A percentile compares a stretch with the other conserved stretches of the same genome.
Conservation (phyloP, 2,329 filamentous ascomycete species). For the Hypoxylon sp. region DNA sequence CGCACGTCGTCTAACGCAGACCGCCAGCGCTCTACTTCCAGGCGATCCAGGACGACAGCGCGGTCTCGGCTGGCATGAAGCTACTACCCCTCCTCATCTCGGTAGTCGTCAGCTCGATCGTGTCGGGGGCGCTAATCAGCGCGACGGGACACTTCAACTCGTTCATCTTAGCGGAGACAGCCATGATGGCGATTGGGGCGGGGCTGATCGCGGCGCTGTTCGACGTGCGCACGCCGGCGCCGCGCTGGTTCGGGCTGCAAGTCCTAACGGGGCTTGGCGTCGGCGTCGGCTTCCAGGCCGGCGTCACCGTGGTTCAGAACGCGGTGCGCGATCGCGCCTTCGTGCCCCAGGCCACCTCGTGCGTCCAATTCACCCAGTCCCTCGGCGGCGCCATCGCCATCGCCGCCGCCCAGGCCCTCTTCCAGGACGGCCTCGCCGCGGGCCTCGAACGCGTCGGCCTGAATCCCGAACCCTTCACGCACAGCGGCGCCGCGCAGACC, state of each 20-base stretch:
- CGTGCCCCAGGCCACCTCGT: slow-evolving; percentile 60
- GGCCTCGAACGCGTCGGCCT: slow-evolving; percentile 58
- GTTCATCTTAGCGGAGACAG: slow-evolving; percentile 50
- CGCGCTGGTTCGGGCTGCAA: slow-evolving; percentile 66
- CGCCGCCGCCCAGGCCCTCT: slow-evolving; percentile 70
- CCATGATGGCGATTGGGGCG: slow-evolving; percentile 54
- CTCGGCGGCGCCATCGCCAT: slow-evolving; percentile 73
- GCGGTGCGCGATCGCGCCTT: slow-evolving; percentile 56
- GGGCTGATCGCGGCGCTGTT: slow-evolving; percentile 66
- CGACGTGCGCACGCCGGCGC: slow-evolving; percentile 53
- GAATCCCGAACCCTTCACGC: slow-evolving; percentile 57
- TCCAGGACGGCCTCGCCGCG: slow-evolving; percentile 68
- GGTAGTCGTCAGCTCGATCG: slow-evolving; percentile 57
- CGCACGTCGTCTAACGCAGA: not conserved
- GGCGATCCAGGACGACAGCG: slow-evolving; percentile 59
- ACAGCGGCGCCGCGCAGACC: slow-evolving; percentile 61
- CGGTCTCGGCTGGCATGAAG: slow-evolving; percentile 63
- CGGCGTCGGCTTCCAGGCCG: slow-evolving; percentile 58
- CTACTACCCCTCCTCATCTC: slow-evolving; percentile 61
- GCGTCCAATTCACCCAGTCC: slow-evolving; percentile 67
- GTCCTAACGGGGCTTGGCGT: slow-evolving; percentile 63
- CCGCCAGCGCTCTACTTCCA: slow-evolving; percentile 60
- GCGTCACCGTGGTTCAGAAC: slow-evolving; percentile 60
- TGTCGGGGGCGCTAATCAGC: slow-evolving; percentile 49
- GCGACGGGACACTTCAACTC: slow-evolving; percentile 55